Evolutionary conservation across 305 asterid genomes (phyloP), one percentile per base, ranked within the genome.

Genomic region (Striga hermonthica): DNA sequence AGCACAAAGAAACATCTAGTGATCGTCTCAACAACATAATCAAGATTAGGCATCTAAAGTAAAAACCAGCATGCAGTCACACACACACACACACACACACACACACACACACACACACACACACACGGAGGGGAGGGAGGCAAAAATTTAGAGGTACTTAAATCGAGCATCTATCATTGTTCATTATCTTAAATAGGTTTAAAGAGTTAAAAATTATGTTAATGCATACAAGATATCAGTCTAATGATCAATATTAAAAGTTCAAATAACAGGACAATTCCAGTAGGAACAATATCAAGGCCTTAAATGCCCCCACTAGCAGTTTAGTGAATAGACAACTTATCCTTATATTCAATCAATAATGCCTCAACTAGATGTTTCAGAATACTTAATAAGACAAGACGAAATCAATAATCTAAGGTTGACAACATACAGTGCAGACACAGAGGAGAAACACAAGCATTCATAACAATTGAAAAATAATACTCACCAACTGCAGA

Each of bases 401-500:
- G 49, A 45, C 65, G 35, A 75, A n/a, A 60, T 66, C 61, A 66
- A 67, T 43, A 48, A 36, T 61, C 14, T 47, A 10, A n/a, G 28
- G 39, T 62, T 44, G 43, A 61, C 31, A 44, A 3, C 34, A 31
- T 38, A 68, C 31, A 64, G 12, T 35, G 41, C 16, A 60, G 55
- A 70, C 15, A 60, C 73, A 71, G 12, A 64, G 34, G 41, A 14
- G 5, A 0, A 45, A 56, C 63, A 70, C n/a, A n/a, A n/a, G n/a
- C n/a, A 38, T 57, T 60, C 14, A 36, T 47, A 39, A 61, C 22
- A 69, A 14, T 31, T 48, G 43, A n/a, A 72, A 44, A 65, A 45
- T 39, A 58, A 68, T 64, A 74, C 89, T 75, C 79, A 86, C 95
- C 83, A 55, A 22, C 62, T 57, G 65, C 37, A 76, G 85, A 69